Evolutionary conservation across 163 green algal species (phyloP).

Genomic region (Volvox carteri): DNA sequence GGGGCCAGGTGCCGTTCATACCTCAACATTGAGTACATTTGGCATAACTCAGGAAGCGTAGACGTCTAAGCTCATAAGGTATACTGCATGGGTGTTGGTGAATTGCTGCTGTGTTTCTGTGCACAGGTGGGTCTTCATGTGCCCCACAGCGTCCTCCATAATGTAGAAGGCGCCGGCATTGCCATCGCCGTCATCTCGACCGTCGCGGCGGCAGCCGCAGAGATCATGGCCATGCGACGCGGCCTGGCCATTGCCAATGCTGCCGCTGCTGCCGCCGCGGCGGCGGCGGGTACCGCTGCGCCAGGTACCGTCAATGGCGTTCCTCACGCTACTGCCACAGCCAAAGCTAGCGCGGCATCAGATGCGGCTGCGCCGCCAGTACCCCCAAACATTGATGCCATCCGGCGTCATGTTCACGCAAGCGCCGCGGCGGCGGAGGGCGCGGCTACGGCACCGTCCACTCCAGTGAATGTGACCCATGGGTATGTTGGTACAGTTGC

Average conservation of each 20-base stretch:
- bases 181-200: conserved; percentile 66
- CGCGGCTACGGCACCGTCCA: not conserved
- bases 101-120: not conserved
- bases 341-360: not conserved
- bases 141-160: conserved; percentile 64
- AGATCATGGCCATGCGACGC: conserved; percentile 65
- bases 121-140: conserved; percentile 62
- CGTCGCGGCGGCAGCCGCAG: conserved; percentile 61
- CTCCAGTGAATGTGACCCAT: not conserved
- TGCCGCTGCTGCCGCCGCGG: not conserved
- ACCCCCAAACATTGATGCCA: not conserved
- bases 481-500: not conserved
- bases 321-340: too few species aligned
- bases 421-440: not conserved
- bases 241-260: not conserved
- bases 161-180: conserved; percentile 60
- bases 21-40: not conserved
- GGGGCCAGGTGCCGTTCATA: too few species aligned
- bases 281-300: conserved; percentile 31
- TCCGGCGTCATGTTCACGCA: not conserved
- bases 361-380: not conserved
- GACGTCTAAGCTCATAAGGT: not conserved
- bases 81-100: not conserved
- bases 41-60: not conserved
- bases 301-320: not conserved